Base-by-base conservation (phyloP, 257 asterid genomes). In the Gynochthodes officinalis region DNA sequence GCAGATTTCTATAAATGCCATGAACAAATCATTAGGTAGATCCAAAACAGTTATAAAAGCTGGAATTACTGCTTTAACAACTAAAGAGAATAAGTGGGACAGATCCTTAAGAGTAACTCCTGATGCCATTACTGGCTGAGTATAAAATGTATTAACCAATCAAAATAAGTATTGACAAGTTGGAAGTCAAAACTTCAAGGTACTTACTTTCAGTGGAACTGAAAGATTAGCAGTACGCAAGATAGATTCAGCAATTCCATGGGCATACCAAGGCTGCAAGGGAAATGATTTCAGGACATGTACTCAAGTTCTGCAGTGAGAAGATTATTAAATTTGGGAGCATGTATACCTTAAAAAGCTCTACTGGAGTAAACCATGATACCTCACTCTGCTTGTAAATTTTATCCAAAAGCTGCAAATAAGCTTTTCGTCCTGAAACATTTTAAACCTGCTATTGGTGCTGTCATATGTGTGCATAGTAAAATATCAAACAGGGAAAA, bases 351-450 rank as follows among this genome's bases (percentile, higher is more conserved):
- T 95, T 95, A 76, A 95, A 95, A 67, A 95, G 96, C 86, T 95
- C 98, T 49, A 90, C 98, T 4, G 99, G 98, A 75, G 99, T 95
- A 83, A 95, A 95, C 99, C 99, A 95, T 40, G 99, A 92, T 25
- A 73, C 86, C 53, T 88, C 99, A 79, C 89, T 84, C 80, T 92
- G 96, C 92, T 85, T 90, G 89, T 95, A 92, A 78, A 95, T 84
- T 71, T 81, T 86, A 87, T 87, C 84, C 86, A 95, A 89, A 82
- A 90, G 92, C 74, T 86, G 82, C 88, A 86, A 70, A 79, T 95
- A 95, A 63, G 93, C 91, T 83, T 86, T 92, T 75, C 91, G 83
- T 19, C 99, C 99, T 94, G 86, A 72, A 84, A 50, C 48, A 55
- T 76, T 42, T 44, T 16, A 55, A 35, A 65, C 25, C 28, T 72